Percentiles rank a stretch among this genome's conserved stretches.
These are phyloP conservation scores for Botrytis deweyae DNA, from an alignment of 2,329 filamentous ascomycete genomes.

Conservation along the genomic window DNA sequence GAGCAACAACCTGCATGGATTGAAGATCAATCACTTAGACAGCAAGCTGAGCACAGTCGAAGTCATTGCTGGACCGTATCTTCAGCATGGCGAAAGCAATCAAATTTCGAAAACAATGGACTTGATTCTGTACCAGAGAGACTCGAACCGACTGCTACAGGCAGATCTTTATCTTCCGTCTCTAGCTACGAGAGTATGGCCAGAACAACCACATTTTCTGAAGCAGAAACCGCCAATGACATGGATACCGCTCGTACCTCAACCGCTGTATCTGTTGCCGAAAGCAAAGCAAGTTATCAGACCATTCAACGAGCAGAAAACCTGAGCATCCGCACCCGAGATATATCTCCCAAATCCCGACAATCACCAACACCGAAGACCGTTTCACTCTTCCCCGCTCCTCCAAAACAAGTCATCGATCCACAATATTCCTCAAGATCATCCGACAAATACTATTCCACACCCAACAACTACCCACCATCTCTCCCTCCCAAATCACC, in stretches of 20 bases:
- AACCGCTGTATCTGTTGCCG: background rate
- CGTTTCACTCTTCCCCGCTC: conserved; percentile 11
- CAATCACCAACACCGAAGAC: background rate
- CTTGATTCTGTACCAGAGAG: background rate
- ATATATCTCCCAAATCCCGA: background rate
- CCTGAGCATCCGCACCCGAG: conserved; percentile 14
- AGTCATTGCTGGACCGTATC: conserved; percentile 39
- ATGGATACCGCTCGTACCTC: background rate
- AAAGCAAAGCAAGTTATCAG: conserved; percentile 17
- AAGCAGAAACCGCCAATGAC: conserved; percentile 16
- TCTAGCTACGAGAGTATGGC: conserved; percentile 19
- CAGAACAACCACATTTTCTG: conserved; percentile 16
- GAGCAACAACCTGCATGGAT: conserved; percentile 58
- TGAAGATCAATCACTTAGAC: conserved; percentile 29
- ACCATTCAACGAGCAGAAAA: conserved; percentile 7
- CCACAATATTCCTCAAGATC: background rate
- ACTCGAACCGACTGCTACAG: background rate
- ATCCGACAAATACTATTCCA: background rate
- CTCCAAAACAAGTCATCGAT: conserved; percentile 8
- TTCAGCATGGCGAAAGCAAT: conserved; percentile 4
- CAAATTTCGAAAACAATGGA: background rate
- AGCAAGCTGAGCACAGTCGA: conserved; percentile 35
- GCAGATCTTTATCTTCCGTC: background rate
- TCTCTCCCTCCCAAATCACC: background rate
- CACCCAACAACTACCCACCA: background rate